These are phyloP conservation scores for Boletus vinaceobasis DNA, from an alignment of 768 basidiomycete species.

Conservation along the genomic window DNA sequence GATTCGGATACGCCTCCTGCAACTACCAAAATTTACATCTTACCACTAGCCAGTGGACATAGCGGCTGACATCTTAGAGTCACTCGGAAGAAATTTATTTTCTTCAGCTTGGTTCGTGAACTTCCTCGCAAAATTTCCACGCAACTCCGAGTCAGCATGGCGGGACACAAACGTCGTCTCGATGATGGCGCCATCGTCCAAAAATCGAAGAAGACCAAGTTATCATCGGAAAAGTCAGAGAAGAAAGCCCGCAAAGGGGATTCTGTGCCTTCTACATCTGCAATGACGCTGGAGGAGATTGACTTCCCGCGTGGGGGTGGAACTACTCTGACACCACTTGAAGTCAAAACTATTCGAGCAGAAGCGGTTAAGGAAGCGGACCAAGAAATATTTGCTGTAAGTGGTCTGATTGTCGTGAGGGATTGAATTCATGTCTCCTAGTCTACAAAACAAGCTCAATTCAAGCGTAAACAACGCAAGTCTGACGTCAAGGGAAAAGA, in stretches of 20 bases:
- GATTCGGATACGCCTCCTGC: conserved; percentile 12
- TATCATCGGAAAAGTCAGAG: conserved; percentile 30
- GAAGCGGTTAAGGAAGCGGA: conserved; percentile 86
- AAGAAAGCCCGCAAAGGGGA: conserved; percentile 23
- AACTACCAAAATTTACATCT: conserved; percentile 18
- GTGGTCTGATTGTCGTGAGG: conserved; percentile 14
- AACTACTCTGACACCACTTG: conserved; percentile 80
- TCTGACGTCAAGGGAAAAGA: conserved; percentile 37
- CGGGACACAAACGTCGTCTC: conserved; percentile 57
- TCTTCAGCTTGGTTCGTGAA: not conserved
- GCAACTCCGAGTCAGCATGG: conserved; percentile 26
- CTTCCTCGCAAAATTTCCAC: not conserved
- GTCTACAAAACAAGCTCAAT: conserved; percentile 37
- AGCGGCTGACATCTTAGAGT: not conserved
- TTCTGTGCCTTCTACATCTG: conserved; percentile 34
- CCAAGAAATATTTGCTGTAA: conserved; percentile 69
- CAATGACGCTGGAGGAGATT: conserved; percentile 60
- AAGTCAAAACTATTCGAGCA: conserved; percentile 80
- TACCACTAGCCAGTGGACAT: not conserved
- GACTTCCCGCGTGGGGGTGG: conserved; percentile 98
- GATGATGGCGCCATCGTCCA: conserved; percentile 49
- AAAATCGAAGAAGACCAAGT: conserved; percentile 63
- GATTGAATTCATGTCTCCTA: conserved; percentile 32
- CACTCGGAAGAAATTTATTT: not conserved
- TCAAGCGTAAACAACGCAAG: conserved; percentile 46